Evolutionary conservation across 2,329 filamentous ascomycete genomes (phyloP).

Genomic region (Colletotrichum melonis): DNA sequence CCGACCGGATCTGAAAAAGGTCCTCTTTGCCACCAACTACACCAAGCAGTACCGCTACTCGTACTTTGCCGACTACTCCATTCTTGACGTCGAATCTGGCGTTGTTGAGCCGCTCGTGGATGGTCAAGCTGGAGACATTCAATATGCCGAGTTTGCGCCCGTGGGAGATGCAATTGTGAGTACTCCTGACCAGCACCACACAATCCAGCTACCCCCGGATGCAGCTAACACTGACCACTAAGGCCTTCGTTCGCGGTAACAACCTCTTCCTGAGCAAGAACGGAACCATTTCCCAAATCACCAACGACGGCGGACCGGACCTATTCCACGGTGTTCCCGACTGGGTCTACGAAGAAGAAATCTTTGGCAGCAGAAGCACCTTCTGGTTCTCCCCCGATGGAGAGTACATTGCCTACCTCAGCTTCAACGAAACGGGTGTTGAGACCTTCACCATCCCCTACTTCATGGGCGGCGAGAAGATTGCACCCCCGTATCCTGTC

Average conservation of each 20-base stretch:
- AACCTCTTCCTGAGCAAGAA: conserved; percentile 70
- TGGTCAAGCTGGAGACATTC: conserved; percentile 72
- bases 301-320: conserved; percentile 68
- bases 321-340: conserved; percentile 74
- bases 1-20: conserved; percentile 66
- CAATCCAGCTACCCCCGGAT: neutral
- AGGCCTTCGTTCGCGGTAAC: conserved; percentile 74
- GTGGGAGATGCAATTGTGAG: conserved; percentile 61
- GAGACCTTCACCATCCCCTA: conserved; percentile 74
- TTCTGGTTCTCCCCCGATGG: conserved; percentile 97
- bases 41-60: conserved; percentile 77
- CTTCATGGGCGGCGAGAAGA: conserved; percentile 68
- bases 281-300: conserved; percentile 67
- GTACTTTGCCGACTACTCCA: conserved; percentile 74
- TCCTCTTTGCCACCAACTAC: conserved; percentile 73
- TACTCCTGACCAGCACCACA: neutral
- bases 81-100: conserved; percentile 71
- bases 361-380: conserved; percentile 79
- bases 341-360: conserved; percentile 85
- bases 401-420: conserved; percentile 88
- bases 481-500: conserved; percentile 70
- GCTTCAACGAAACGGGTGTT: conserved; percentile 85
- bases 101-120: conserved; percentile 64
- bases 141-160: conserved; percentile 73
- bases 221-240: neutral